Evolutionary conservation across 2,329 filamentous ascomycete genomes (phyloP), one percentile per base, ranked within the genome.

Genomic region (Pseudocercospora fijiensis): DNA sequence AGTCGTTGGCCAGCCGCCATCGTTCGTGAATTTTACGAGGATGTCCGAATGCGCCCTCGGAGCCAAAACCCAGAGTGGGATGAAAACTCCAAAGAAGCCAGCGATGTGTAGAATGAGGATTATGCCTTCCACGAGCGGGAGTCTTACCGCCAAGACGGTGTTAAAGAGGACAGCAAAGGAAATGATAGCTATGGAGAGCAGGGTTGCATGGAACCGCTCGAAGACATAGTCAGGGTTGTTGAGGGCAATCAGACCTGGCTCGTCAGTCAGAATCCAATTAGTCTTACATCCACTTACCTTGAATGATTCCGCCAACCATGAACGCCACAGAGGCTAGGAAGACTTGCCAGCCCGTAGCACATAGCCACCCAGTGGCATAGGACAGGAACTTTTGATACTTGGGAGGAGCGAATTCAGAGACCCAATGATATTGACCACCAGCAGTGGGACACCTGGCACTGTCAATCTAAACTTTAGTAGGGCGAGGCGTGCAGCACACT

Each of bases 121-220:
- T 11, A 70, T 63, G 20, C 69, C 73, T 49, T 74, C 73, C 33
- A 73, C 62, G 10, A 72, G 63, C 13, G 73, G 72, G 4, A 75
- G 65, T n/a, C 67, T 61, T 3, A 65, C 61, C 2, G 70, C 71
- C 5, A 71, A 49, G 28, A 70, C 64, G 4, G 69, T 73, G 66
- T 75, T 75, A 70, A 75, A 72, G 16, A 72, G 24, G 37, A 72
- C 61, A 22, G 67, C 63, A 20, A 69, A 69, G 2, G 53, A 20
- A 45, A 68, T 60, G 11, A 73, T 62, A 4, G 64, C 72, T 22
- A 73, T 70, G 11, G 69, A 71, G 5, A 83, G 67, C 58, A 82
- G 71, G 2, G 80, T 82, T 2, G 75, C 79, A 60, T 82, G 80
- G 79, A 79, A 82, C 56, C 60, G 24, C 30, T 66, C 61, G 51